phyloP scores from a whole-genome alignment of 768 basidiomycete genomes.

The Dacryopinax spathularia region DNA sequence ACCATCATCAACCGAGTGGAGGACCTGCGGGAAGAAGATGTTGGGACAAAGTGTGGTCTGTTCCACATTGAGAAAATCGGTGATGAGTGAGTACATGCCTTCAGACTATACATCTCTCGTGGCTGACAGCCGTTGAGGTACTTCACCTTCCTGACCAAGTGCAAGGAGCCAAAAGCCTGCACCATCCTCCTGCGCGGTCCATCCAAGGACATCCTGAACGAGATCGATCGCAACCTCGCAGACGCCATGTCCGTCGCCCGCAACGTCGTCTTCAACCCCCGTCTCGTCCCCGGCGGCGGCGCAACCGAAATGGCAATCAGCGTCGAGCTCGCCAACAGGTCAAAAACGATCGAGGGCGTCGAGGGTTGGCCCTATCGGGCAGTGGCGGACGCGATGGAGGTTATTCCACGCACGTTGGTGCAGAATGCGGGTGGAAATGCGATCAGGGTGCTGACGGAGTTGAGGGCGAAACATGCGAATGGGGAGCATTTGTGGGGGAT shows the following conservation, averaged over 20 bases:
- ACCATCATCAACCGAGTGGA: slow-evolving; percentile 96
- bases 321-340: slow-evolving; percentile 55
- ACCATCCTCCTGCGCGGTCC: slow-evolving; percentile 95
- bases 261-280: slow-evolving; percentile 91
- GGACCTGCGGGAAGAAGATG: slow-evolving; percentile 79
- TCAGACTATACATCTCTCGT: background rate
- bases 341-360: slow-evolving; percentile 67
- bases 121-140: slow-evolving; percentile 41
- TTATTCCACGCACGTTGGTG: slow-evolving; percentile 85
- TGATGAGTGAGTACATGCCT: slow-evolving; percentile 49
- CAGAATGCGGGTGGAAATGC: slow-evolving; percentile 94
- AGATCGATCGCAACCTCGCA: slow-evolving; percentile 92
- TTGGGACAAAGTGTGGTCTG: slow-evolving; percentile 88
- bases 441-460: slow-evolving; percentile 81
- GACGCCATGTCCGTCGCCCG: slow-evolving; percentile 97
- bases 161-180: slow-evolving; percentile 83
- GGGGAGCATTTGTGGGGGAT: slow-evolving; percentile 89
- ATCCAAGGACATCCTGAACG: slow-evolving; percentile 94
- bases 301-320: slow-evolving; percentile 97
- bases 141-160: slow-evolving; percentile 94
- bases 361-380: slow-evolving; percentile 85
- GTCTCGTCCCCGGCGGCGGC: slow-evolving; percentile 87
- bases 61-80: slow-evolving; percentile 96
- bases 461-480: slow-evolving; percentile 88
- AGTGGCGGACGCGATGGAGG: slow-evolving; percentile 92